Evolutionary conservation across 1,139 yeast species (phyloP).

Genomic region (Yamadazyma dushanensis): DNA sequence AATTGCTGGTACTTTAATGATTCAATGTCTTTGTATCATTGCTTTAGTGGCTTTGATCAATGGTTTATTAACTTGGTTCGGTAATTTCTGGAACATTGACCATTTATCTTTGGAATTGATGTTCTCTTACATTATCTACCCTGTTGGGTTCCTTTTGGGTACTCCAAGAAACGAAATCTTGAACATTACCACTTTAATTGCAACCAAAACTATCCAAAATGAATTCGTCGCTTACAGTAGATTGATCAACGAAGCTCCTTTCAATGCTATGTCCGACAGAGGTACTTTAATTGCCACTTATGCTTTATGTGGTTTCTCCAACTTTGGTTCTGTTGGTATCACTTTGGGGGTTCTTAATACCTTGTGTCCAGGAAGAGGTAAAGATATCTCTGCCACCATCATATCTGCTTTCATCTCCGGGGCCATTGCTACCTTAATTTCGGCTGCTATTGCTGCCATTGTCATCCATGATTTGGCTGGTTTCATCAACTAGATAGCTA

Average conservation of each 20-base stretch:
- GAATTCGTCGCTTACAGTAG: constrained; percentile 60
- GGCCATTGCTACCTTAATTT: constrained; percentile 53
- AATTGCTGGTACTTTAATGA: constrained; percentile 61
- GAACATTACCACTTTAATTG: constrained; percentile 52
- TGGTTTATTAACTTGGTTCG: constrained; percentile 64
- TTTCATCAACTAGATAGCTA: constrained; percentile 14
- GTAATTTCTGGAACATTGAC: constrained; percentile 60
- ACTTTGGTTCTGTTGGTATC: constrained; percentile 64
- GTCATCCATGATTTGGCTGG: constrained; percentile 52
- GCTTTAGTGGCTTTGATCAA: constrained; percentile 60
- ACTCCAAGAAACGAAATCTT: constrained; percentile 58
- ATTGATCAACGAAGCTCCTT: constrained; percentile 46
- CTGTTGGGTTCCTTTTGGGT: constrained; percentile 62
- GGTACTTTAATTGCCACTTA: constrained; percentile 62
- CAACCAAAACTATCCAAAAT: constrained; percentile 61
- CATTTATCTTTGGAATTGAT: constrained; percentile 57
- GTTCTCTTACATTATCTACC: constrained; percentile 59
- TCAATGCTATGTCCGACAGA: constrained; percentile 50
- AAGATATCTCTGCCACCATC: constrained; percentile 50
- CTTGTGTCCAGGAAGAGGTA: constrained; percentile 53
- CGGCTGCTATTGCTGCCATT: constrained; percentile 72
- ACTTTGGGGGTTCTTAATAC: constrained; percentile 64
- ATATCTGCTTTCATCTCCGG: constrained; percentile 57
- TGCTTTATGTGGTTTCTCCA: constrained; percentile 66
- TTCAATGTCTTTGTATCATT: constrained; percentile 64